Evolutionary conservation across 495 filamentous ascomycete species (phyloP).

Genomic region (Parathielavia hyrcaniae): DNA sequence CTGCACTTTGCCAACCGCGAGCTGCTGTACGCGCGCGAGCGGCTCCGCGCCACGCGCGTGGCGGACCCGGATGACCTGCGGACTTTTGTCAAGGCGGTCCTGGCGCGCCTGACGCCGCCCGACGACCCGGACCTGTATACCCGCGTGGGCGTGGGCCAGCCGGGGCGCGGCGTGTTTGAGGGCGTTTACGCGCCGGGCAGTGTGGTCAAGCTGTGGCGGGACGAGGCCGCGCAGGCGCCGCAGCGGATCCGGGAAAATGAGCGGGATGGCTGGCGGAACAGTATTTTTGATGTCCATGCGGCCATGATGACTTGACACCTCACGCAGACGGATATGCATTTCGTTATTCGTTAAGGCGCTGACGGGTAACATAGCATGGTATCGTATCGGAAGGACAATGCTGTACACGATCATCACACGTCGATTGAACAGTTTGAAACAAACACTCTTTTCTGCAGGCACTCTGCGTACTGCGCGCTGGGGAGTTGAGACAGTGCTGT

Average conservation of each 20-base stretch:
- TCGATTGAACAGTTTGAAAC: too few species aligned
- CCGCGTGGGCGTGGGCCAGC: constrained; percentile 58
- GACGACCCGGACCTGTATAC: constrained; percentile 69
- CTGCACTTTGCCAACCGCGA: constrained; percentile 75
- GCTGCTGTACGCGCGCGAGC: constrained; percentile 75
- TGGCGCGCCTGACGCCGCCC: constrained; percentile 62
- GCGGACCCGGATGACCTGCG: constrained; percentile 70
- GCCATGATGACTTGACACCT: constrained; percentile 12
- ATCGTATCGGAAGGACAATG: too few species aligned
- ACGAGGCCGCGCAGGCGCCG: constrained; percentile 60
- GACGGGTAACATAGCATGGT: too few species aligned
- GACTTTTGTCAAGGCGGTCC: constrained; percentile 75
- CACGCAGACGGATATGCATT: too few species aligned
- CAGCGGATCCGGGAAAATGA: constrained; percentile 55
- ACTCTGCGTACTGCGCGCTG: too few species aligned
- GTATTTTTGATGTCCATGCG: constrained; percentile 67
- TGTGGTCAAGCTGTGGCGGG: constrained; percentile 78
- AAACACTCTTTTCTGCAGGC: too few species aligned
- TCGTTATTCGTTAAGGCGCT: background rate
- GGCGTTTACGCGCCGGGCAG: constrained; percentile 84
- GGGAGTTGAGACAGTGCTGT: too few species aligned
- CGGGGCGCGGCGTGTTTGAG: constrained; percentile 64
- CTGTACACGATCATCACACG: too few species aligned
- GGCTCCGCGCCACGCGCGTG: constrained; percentile 77
- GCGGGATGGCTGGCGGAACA: constrained; percentile 77